Percentiles rank a stretch among this genome's conserved stretches.
These are phyloP conservation scores for Russula ochroleuca DNA, from an alignment of 768 basidiomycete genomes.

Conservation along the genomic window DNA sequence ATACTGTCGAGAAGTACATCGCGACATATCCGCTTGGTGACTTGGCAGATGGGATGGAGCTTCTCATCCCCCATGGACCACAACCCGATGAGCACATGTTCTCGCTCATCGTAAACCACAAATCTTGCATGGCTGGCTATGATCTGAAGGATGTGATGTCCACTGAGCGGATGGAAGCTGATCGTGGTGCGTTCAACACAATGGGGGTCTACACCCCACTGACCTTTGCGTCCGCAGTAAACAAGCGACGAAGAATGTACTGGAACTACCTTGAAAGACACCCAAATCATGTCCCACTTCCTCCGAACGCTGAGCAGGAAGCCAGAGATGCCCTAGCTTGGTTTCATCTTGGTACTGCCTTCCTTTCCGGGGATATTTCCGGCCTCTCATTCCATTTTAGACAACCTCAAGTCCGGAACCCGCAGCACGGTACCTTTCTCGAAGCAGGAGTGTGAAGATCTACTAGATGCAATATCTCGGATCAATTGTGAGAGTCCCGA, in stretches of 20 bases:
- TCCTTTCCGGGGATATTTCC: conserved; percentile 8
- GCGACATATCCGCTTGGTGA: conserved; percentile 32
- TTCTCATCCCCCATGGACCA: conserved; percentile 37
- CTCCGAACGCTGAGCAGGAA: conserved; percentile 42
- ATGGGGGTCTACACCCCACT: conserved; percentile 1
- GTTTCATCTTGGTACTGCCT: conserved; percentile 40
- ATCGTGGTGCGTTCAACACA: conserved; percentile 2
- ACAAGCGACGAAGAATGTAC: conserved; percentile 41
- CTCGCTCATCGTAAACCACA: conserved; percentile 45
- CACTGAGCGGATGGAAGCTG: conserved; percentile 1
- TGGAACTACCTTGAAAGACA: conserved; percentile 52
- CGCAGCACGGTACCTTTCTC: conserved; percentile 50
- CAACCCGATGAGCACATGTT: conserved; percentile 32
- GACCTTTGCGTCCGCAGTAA: conserved; percentile 2
- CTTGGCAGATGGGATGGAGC: conserved; percentile 43
- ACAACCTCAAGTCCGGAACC: conserved; percentile 46
- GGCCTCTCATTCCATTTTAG: conserved; percentile 35
- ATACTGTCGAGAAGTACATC: conserved; percentile 33
- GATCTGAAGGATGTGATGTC: conserved; percentile 28
- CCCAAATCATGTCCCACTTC: conserved; percentile 43
- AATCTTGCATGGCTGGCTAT: conserved; percentile 45
- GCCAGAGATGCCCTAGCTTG: conserved; percentile 49
- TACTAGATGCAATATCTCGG: conserved; percentile 36
- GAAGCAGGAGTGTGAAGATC: conserved; percentile 49
- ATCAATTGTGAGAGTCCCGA: conserved; percentile 17